Evolutionary conservation across 2,329 filamentous ascomycete species (phyloP).

Genomic region (Hypoxylon sp.): DNA sequence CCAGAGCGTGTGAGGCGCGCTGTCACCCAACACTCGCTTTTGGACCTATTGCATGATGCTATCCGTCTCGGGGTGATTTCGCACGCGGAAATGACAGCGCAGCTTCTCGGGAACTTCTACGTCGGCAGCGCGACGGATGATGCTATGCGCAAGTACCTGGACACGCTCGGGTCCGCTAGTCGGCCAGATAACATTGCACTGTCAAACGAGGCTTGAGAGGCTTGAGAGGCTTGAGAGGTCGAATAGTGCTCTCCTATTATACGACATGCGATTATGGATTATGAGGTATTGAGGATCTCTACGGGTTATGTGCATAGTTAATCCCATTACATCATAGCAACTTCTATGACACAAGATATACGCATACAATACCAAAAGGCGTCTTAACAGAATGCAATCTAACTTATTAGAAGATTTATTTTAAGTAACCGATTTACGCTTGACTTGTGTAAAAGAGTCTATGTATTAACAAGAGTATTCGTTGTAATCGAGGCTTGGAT

Average conservation of each 20-base stretch:
- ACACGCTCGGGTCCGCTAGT: constrained; percentile 32
- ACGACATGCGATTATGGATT: neutral
- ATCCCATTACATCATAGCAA: neutral
- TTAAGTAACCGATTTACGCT: neutral
- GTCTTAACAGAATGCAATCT: neutral
- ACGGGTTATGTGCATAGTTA: neutral
- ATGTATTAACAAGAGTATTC: constrained; percentile 15
- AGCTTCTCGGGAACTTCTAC: constrained; percentile 43
- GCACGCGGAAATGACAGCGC: constrained; percentile 46
- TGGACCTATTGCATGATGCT: constrained; percentile 46
- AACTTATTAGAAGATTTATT: neutral
- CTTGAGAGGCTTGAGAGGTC: constrained; percentile 2
- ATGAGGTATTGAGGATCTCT: too few species aligned
- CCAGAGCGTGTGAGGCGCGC: constrained; percentile 46
- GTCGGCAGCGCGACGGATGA: constrained; percentile 44
- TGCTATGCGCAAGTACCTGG: constrained; percentile 45
- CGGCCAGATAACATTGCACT: constrained; percentile 20
- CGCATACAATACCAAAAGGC: neutral
- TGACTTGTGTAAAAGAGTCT: neutral
- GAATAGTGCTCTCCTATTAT: neutral
- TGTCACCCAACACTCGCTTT: constrained; percentile 46
- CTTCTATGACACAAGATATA: neutral
- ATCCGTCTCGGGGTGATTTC: constrained; percentile 45
- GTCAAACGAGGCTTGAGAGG: constrained; percentile 29
- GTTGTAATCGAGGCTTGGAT: constrained; percentile 18